Evolutionary conservation across 805 yeast genomes (phyloP), one percentile per base, ranked within the genome.

Genomic region (Saturnispora dispora): DNA sequence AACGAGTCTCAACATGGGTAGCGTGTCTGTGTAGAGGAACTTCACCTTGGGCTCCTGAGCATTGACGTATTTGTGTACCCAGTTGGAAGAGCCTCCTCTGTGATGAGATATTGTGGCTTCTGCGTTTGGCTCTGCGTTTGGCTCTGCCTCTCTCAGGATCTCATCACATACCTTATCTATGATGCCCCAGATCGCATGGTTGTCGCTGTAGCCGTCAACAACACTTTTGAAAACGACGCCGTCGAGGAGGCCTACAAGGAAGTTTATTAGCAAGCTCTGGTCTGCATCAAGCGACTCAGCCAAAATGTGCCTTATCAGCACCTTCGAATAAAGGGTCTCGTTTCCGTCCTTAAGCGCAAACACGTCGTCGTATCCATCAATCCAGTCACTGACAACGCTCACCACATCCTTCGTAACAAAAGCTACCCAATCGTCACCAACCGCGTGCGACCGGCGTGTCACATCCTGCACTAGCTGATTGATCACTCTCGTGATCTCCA

Each of bases 181-280:
- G 4, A 78, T 61, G 30, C 72, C 77, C 69, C 79, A 74, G 2
- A 78, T 55, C 61, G 75, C 71, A 63, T 75, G 78, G n/a, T 78
- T 78, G 51, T 78, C 79, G 9, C 74, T 65, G 15, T 78, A 52
- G 56, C 75, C 75, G 6, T 71, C 74, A 5, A 75, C 59, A 1
- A 71, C 56, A 51, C 70, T 76, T 41, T 62, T 62, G 41, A 79
- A 50, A 0, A 73, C 65, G 42, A 77, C 56, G 44, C 76, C 80
- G 23, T 71, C 66, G 13, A 77, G 40, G 4, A 79, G 52, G 1
- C 73, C 61, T 4, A 68, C 57, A 5, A 76, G 51, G 46, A 79
- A 71, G 23, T 68, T 61, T 5, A 60, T 56, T 2, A 74, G 71
- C 9, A 75, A 54, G 4, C 61, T 37, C 15, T 37, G 41, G 15